phyloP scores from a whole-genome alignment of 164 flowering plant genomes.

The Berberis vulgaris region DNA sequence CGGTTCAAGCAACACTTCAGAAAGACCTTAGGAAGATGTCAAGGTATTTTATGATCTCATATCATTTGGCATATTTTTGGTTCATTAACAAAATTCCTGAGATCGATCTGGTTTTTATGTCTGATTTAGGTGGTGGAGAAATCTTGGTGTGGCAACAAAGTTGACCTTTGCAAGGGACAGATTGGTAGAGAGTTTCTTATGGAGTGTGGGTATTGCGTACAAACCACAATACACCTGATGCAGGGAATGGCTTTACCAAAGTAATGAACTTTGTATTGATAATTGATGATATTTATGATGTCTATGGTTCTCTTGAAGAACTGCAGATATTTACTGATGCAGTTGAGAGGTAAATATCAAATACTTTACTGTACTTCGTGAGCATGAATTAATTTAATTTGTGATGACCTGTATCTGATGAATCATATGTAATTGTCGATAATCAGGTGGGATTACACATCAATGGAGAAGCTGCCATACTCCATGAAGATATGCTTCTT shows the following conservation, averaged over 20 bases:
- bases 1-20: slow-evolving; percentile 13
- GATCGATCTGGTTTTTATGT: background rate
- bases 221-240: background rate
- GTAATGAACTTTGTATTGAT: background rate
- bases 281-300: slow-evolving; percentile 33
- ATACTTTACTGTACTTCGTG: background rate
- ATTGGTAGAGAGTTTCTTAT: slow-evolving; percentile 6
- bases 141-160: background rate
- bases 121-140: slow-evolving; percentile 10
- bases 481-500: slow-evolving; percentile 4
- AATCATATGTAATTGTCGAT: background rate
- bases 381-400: background rate
- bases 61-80: background rate
- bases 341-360: slow-evolving; percentile 8
- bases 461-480: slow-evolving; percentile 8
- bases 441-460: slow-evolving; percentile 9
- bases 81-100: too few relatives aligned
- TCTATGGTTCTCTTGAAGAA: slow-evolving; percentile 13
- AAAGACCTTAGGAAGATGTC: slow-evolving; percentile 18
- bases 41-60: slow-evolving; percentile 11
- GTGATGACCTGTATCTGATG: background rate
- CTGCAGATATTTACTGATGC: slow-evolving; percentile 8
- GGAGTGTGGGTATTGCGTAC: background rate
- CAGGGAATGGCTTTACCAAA: slow-evolving; percentile 4
- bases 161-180: slow-evolving; percentile 11